Evolutionary conservation across 2,329 filamentous ascomycete genomes (phyloP).

Genomic region (Dryadomyces sulphureus): DNA sequence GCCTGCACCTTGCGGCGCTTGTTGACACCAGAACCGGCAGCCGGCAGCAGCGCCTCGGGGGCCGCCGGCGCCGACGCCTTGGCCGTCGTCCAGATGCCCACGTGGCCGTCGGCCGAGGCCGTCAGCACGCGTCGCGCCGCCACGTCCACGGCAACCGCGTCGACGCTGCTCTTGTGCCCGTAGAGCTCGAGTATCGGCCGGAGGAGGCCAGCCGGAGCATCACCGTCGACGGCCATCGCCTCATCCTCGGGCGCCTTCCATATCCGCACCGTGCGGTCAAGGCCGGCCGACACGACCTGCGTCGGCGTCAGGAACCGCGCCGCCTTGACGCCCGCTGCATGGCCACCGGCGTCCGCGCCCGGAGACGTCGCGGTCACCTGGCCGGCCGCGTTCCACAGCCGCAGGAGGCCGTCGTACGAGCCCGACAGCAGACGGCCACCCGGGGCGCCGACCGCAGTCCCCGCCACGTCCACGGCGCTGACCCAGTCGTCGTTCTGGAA

Average conservation of each 20-base stretch:
- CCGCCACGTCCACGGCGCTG: slow-evolving; percentile 69
- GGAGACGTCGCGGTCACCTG: slow-evolving; percentile 66
- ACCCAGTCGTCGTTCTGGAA: slow-evolving; percentile 99
- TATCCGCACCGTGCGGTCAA: slow-evolving; percentile 73
- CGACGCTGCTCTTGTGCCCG: slow-evolving; percentile 43
- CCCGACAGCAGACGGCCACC: slow-evolving; percentile 66
- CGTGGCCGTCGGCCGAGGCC: slow-evolving; percentile 64
- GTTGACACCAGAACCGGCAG: slow-evolving; percentile 25
- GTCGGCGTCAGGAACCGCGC: slow-evolving; percentile 67
- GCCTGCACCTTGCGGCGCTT: slow-evolving; percentile 63
- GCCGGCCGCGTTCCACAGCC: slow-evolving; percentile 85
- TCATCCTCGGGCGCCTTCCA: slow-evolving; percentile 74
- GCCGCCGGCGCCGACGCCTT: slow-evolving; percentile 36
- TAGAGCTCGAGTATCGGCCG: slow-evolving; percentile 14
- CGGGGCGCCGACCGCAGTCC: slow-evolving; percentile 27
- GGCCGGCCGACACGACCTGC: slow-evolving; percentile 66
- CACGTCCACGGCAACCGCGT: slow-evolving; percentile 56
- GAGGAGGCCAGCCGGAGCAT: slow-evolving; percentile 49
- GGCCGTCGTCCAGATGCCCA: slow-evolving; percentile 81
- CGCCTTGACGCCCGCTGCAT: slow-evolving; percentile 64
- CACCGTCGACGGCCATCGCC: slow-evolving; percentile 45
- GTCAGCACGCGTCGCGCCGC: slow-evolving; percentile 68
- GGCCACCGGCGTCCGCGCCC: slow-evolving; percentile 51
- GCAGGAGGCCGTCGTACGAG: slow-evolving; percentile 77
- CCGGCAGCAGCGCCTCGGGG: slow-evolving; percentile 53